A percentile compares a stretch with the other conserved stretches of the same genome.
Evolutionary conservation across 2,329 filamentous ascomycete species (phyloP).

Genomic region (Xylariaceae sp.): DNA sequence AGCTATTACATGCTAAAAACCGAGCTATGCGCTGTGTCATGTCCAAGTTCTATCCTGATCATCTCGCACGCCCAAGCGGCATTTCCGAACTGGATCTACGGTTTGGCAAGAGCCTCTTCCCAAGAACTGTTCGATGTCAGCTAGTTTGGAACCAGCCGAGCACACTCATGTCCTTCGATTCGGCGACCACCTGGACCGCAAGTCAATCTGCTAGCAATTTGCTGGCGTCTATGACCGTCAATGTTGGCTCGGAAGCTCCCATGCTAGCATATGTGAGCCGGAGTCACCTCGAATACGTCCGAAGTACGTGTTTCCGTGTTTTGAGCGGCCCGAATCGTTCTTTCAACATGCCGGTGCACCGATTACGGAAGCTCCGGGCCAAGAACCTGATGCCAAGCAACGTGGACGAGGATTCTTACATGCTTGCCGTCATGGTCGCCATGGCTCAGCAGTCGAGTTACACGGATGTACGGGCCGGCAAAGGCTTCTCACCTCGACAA

Average conservation of each 20-base stretch:
- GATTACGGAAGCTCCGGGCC: constrained; percentile 44
- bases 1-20: constrained; percentile 32
- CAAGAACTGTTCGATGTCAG: constrained; percentile 44
- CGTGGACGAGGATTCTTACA: constrained; percentile 48
- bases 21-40: constrained; percentile 43
- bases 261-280: constrained; percentile 47
- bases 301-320: constrained; percentile 46
- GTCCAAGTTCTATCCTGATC: constrained; percentile 39
- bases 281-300: constrained; percentile 41
- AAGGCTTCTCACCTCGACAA: constrained; percentile 33
- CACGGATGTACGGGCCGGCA: constrained; percentile 15
- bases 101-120: constrained; percentile 45
- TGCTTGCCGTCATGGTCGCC: constrained; percentile 50
- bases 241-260: constrained; percentile 28
- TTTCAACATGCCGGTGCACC: constrained; percentile 45
- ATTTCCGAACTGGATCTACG: constrained; percentile 44
- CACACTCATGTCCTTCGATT: constrained; percentile 31
- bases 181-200: constrained; percentile 31
- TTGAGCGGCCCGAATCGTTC: constrained; percentile 35
- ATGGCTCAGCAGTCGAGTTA: constrained; percentile 57
- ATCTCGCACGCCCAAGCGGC: constrained; percentile 29
- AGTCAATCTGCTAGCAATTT: constrained; percentile 30
- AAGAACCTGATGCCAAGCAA: constrained; percentile 46
- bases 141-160: constrained; percentile 45
- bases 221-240: constrained; percentile 19